Evolutionary conservation across 2,329 filamentous ascomycete species (phyloP).

Genomic region (Pseudocercospora fuligena): DNA sequence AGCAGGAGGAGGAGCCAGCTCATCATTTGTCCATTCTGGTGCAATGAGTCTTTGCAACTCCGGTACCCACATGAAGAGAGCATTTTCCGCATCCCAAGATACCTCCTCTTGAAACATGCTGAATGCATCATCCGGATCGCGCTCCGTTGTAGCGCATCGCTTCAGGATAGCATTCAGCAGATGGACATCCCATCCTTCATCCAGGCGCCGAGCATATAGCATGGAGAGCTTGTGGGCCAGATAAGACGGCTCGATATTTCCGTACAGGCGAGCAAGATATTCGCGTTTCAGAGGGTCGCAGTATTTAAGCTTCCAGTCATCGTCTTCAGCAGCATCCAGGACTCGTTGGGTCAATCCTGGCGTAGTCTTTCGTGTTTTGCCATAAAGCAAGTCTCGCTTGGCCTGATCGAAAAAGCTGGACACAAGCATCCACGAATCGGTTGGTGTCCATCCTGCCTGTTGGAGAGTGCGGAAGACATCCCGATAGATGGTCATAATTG

Average conservation of each 20-base stretch:
- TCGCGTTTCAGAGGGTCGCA: not conserved
- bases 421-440: constrained; percentile 1
- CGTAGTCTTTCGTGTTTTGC: not conserved
- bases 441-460: not conserved
- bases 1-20: not conserved
- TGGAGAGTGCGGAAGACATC: not conserved
- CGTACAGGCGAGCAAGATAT: not conserved
- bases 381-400: not conserved
- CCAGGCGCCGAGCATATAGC: not conserved
- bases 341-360: constrained; percentile 1
- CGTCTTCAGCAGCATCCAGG: not conserved
- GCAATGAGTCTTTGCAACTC: not conserved
- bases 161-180: not conserved
- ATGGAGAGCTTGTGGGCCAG: not conserved
- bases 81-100: not conserved
- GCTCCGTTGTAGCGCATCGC: not conserved
- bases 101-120: not conserved
- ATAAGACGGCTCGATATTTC: not conserved
- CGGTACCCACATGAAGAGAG: constrained; percentile 1
- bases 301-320: not conserved
- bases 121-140: not conserved
- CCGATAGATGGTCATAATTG: not conserved
- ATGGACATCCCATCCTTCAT: constrained; percentile 14
- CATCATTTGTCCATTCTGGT: not conserved
- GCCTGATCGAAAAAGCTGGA: constrained; percentile 5